A percentile compares a stretch with the other conserved stretches of the same genome.
These are phyloP conservation scores for Penicillium glabrum DNA, from an alignment of 2,329 filamentous ascomycete species.

Conservation along the genomic window DNA sequence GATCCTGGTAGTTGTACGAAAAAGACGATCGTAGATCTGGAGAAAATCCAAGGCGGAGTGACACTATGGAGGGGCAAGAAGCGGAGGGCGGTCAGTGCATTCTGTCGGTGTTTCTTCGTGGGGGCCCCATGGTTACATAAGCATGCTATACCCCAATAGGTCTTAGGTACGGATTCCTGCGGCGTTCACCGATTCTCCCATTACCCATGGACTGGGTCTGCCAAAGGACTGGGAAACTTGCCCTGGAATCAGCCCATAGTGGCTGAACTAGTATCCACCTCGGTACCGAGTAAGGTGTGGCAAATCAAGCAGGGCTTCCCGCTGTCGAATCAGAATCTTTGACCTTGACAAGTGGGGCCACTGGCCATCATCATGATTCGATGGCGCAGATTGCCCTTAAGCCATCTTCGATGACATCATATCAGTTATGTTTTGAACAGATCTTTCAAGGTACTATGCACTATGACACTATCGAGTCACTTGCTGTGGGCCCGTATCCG, in stretches of 20 bases:
- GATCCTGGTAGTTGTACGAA: not conserved
- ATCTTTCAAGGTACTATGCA: constrained; percentile 4
- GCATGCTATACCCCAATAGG: not conserved
- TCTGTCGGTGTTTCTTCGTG: not conserved
- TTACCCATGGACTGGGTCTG: too few species aligned
- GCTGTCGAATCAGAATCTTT: not conserved
- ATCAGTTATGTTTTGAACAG: not conserved
- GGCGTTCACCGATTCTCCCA: too few species aligned
- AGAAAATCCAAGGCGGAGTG: not conserved
- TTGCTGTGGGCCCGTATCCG: not conserved
- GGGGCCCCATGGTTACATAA: not conserved
- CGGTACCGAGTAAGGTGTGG: constrained; percentile 1
- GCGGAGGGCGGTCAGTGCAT: not conserved
- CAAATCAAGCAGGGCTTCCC: not conserved
- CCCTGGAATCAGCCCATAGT: not conserved
- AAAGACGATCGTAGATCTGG: not conserved
- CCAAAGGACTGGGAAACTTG: not conserved
- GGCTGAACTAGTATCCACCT: not conserved
- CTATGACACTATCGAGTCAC: not conserved
- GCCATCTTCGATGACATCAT: not conserved
- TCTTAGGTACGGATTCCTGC: not conserved
- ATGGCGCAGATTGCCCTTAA: not conserved
- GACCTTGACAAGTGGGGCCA: not conserved
- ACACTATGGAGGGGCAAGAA: not conserved
- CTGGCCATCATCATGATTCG: not conserved